Base-by-base conservation (phyloP, 2,329 filamentous ascomycete species). In the Penicillium verrucosum region DNA sequence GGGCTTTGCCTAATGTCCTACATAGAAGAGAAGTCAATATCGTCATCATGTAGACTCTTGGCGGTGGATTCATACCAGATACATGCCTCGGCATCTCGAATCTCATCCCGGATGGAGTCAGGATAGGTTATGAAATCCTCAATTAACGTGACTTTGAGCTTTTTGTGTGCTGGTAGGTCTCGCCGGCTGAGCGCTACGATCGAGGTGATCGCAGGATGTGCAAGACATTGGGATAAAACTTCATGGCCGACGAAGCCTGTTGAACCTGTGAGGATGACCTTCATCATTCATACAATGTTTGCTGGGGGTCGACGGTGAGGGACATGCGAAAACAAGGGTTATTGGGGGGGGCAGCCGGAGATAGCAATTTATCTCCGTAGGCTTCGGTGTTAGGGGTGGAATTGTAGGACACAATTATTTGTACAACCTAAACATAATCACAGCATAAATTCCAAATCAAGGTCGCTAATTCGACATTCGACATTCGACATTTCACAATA, bases 51-150 rank as follows among this genome's bases (percentile, higher is more conserved):
- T 8, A 25, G 38, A 25, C 12, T 9, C 7, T 25, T 25, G 18
- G 8, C 44, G 8, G 18, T 32, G 12, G 30, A n/a, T 48, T 32
- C 21, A n/a, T 61, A 60, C 78, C 78, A 81, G 27, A 81, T 77
- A 63, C 77, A 80, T 14, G 74, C 77, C 51, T 76, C 71, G 3
- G 78, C 76, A 45, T 72, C 75, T 60, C 73, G 68, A 5, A 81
- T 67, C 14, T 74, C 68, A 8, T 69, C 57, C 14, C 80, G 60
- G 25, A 81, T 65, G 11, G 77, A 70, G 1, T 75, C 70, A 1
- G 82, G 77, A 62, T 82, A 85, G 2, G 70, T 65, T 8, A 76
- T 73, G 68, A 86, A 86, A 66, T 86, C 81, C 10, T 80, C 71
- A 60, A 82, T 76, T 57, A 82, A 68, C 41, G 83, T 69, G 10